Evolutionary conservation across 1,284 basidiomycete genomes (phyloP), one percentile per base, ranked within the genome.

Genomic region (Polyporus tsugae): DNA sequence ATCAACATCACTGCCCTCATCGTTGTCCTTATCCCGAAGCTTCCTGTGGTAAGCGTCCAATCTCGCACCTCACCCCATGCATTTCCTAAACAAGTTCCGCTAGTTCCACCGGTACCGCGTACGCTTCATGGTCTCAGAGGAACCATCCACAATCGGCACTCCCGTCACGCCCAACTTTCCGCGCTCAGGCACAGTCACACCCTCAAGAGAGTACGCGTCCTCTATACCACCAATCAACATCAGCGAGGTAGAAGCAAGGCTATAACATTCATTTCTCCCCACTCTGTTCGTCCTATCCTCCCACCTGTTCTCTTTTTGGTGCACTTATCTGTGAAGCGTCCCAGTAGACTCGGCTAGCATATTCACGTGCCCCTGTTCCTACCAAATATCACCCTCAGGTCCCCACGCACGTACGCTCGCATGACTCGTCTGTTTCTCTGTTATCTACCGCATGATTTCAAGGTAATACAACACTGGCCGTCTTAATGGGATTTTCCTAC

Each of bases 11-110:
- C 90, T 2, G 94, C 95, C 1, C 87, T 98, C 38, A 83, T 97
- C 42, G 83, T 95, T 63, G 91, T 95, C 64, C 88, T 99, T 61
- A 92, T 99, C 76, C 97, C 98, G 58, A 99, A 99, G 82, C 87
- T 99, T n/a, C 97, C 97, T 58, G 89, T 94, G 83, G 93, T 95
- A 79, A 67, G 68, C 80, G 69, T 49, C 41, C 49, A 46, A 38
- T 59, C 35, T 41, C 22, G 38, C 65, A 22, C 9, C 46, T 38
- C 52, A 62, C 39, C 57, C 38, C 65, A 7, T 55, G 67, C 66
- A 53, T 60, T 62, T 44, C 6, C 70, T 72, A 39, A 49, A 66
- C 63, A 29, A 15, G 17, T 36, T 22, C 2, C 38, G 33, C 41
- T 75, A 95, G 93, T 85, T 94, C 64, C 93, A 95, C 76, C 89